A percentile compares a stretch with the other conserved stretches of the same genome.
These are phyloP conservation scores for Candida namnaoensis DNA, from an alignment of 805 yeast species.

Conservation along the genomic window DNA sequence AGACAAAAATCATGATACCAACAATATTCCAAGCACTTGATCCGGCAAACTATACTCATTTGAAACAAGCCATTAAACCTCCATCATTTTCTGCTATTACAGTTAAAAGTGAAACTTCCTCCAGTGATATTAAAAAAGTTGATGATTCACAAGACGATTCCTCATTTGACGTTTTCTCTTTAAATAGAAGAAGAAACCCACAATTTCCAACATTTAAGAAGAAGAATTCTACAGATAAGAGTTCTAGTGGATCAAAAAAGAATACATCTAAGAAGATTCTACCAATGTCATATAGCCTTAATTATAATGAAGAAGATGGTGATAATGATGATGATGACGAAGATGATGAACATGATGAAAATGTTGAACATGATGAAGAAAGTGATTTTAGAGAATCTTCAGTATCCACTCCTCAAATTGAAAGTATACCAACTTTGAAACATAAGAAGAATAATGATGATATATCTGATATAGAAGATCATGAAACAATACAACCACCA, in stretches of 20 bases:
- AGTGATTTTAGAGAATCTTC: conserved; percentile 4
- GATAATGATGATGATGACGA: conserved; percentile 5
- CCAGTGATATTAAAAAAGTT: conserved; percentile 9
- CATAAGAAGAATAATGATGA: not conserved
- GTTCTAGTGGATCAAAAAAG: conserved; percentile 11
- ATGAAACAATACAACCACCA: not conserved
- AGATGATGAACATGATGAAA: conserved; percentile 7
- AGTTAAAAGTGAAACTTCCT: conserved; percentile 7
- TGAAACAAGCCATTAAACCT: conserved; percentile 23
- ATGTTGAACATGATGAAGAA: conserved; percentile 6
- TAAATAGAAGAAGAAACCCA: conserved; percentile 4
- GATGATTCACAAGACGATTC: conserved; percentile 4
- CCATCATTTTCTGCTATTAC: conserved; percentile 3
- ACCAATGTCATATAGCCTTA: conserved; percentile 9
- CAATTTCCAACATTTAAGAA: conserved; percentile 12
- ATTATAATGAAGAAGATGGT: conserved; percentile 9
- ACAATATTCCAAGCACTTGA: conserved; percentile 51
- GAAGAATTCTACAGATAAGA: conserved; percentile 8
- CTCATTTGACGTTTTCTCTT: conserved; percentile 13
- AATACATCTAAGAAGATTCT: conserved; percentile 7
- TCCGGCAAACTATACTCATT: conserved; percentile 48
- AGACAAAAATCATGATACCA: conserved; percentile 68
- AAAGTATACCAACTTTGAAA: conserved; percentile 5
- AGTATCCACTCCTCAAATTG: conserved; percentile 6
- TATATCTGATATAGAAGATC: conserved; percentile 3